phyloP scores from a whole-genome alignment of 1,284 basidiomycete genomes.

The Heterobasidion irregulare region DNA sequence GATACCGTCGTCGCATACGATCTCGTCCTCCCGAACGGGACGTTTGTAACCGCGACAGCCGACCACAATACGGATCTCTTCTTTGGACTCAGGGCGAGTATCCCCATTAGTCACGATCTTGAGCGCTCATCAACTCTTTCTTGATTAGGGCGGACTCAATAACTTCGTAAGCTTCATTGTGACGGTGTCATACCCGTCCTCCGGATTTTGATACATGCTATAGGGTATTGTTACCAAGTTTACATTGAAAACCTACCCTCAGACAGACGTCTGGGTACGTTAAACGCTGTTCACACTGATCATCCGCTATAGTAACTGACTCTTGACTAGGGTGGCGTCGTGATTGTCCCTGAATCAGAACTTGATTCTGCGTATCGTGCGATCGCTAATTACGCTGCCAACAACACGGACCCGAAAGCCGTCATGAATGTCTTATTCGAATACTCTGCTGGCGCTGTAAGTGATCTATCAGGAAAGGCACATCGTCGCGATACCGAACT shows the following conservation, averaged over 20 bases:
- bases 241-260: constrained; percentile 43
- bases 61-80: constrained; percentile 25
- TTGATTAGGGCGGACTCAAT: constrained; percentile 41
- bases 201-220: background rate
- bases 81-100: constrained; percentile 30
- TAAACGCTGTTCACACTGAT: background rate
- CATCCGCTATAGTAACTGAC: background rate
- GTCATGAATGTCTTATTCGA: background rate
- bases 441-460: background rate
- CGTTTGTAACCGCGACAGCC: constrained; percentile 19
- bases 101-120: background rate
- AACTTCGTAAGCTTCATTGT: constrained; percentile 38
- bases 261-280: constrained; percentile 50
- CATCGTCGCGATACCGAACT: constrained; percentile 1
- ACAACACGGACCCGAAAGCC: background rate
- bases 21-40: constrained; percentile 33
- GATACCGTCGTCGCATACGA: constrained; percentile 31
- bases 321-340: background rate
- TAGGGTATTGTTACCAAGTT: constrained; percentile 58
- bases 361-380: background rate
- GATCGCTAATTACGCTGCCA: background rate
- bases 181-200: background rate
- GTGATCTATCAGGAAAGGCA: background rate
- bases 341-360: background rate
- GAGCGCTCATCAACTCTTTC: background rate